Base-by-base conservation (phyloP, 2,329 filamentous ascomycete genomes). In the Arthrobotrys musiformis region DNA sequence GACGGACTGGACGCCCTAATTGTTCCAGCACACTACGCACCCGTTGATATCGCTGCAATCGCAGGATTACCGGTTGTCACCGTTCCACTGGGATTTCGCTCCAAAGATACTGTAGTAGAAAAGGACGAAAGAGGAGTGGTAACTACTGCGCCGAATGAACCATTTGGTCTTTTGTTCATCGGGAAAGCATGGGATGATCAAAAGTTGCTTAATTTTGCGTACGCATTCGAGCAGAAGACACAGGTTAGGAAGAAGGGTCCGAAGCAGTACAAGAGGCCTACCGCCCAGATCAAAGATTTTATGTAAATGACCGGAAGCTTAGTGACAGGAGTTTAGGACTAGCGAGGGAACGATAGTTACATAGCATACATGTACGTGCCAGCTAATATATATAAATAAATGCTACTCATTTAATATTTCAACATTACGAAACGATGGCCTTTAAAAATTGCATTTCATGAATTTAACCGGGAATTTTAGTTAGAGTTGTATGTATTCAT, bases 201-300 rank as follows among this genome's bases (percentile, higher is more conserved):
- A 19, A 70, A 61, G 60, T 54, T 76, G 58, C 56, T 76, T 3
- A 70, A 75, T 40, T 52, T 70, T n/a, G 72, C 64, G 2, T 76
- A 64, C 30, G 72, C 72, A 15, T 76, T 30, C 9, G 72, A 76
- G 58, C 72, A 76, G 54, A 70, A 76, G 64, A 76, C 72, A 2
- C 28, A 70, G 2, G 58, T 76, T 17, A 69, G 72, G 11, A 37
- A 70, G 11, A 64, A 70, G 48, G 70, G 22, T n/a, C 42, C 42
- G 19, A 19, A 50, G 22, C 70, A 61, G 33, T 76, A 76, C 37
- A 52, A 70, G 33, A 33, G 46, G 11, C 72, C 72, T 13, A 66
- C 13, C 2, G 37, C 64, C 8, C 56, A 76, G 42, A 42, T 76
- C 35, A 40, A 46, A 15, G 64, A 76, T 46, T 76, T 48, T 19